Evolutionary conservation across 139 green algal species (phyloP).

Genomic region (Astrephomene gubernaculifera): DNA sequence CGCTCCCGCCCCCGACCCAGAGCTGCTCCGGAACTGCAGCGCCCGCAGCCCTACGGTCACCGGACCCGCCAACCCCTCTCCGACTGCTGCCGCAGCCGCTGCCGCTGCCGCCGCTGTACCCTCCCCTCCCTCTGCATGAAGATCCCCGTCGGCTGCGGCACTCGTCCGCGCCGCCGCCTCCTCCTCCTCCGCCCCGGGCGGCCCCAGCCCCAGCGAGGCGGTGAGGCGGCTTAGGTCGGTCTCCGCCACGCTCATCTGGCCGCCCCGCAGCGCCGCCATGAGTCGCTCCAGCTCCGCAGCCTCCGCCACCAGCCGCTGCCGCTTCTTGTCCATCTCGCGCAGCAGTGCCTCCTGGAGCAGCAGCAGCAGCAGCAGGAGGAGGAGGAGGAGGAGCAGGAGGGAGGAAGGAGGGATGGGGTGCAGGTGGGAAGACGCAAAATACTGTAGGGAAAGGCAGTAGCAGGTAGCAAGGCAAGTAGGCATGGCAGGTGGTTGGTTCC

Average conservation of each 20-base stretch:
- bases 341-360: constrained; percentile 34
- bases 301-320: constrained; percentile 42
- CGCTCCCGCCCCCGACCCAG: neutral
- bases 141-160: no score
- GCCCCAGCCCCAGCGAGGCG: constrained; percentile 24
- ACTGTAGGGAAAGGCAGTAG: no score
- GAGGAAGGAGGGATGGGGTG: no score
- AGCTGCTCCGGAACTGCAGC: constrained; percentile 28
- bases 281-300: constrained; percentile 40
- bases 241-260: neutral
- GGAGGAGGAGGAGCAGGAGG: no score
- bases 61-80: neutral
- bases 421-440: no score
- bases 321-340: constrained; percentile 46
- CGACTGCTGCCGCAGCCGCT: neutral
- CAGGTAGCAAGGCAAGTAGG: no score
- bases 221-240: constrained; percentile 4
- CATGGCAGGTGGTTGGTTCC: no score
- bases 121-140: no score
- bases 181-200: neutral
- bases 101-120: neutral
- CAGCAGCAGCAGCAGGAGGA: no score
- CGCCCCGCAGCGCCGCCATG: constrained; percentile 35
- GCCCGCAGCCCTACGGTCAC: constrained; percentile 16
- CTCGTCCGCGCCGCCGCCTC: neutral